These are phyloP conservation scores for Aspergillus quadrilineatus DNA, from an alignment of 2,329 filamentous ascomycete species.

Conservation along the genomic window DNA sequence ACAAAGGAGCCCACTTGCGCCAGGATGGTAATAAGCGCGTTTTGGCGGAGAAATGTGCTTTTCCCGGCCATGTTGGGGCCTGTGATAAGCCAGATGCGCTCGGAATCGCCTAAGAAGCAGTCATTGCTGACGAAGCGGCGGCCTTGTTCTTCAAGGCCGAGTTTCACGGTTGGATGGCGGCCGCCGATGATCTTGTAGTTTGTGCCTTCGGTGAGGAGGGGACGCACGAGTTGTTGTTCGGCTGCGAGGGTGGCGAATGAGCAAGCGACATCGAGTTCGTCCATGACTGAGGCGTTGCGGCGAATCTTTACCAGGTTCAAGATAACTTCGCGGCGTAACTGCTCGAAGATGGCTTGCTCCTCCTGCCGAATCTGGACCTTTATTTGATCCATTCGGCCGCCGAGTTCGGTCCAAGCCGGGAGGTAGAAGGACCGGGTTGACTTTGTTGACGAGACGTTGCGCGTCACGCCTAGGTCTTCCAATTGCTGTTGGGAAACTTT, in stretches of 20 bases:
- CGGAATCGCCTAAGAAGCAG: slow-evolving; percentile 75
- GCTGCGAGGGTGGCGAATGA: slow-evolving; percentile 78
- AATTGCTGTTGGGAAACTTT: slow-evolving; percentile 60
- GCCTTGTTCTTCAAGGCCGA: slow-evolving; percentile 74
- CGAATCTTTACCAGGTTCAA: slow-evolving; percentile 80
- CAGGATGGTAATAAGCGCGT: slow-evolving; percentile 88
- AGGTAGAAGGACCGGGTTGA: slow-evolving; percentile 82
- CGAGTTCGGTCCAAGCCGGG: slow-evolving; percentile 79
- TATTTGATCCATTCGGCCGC: slow-evolving; percentile 73
- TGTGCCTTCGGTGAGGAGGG: slow-evolving; percentile 64
- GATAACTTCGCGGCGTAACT: slow-evolving; percentile 73
- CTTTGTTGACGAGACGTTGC: slow-evolving; percentile 74
- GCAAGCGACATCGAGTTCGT: slow-evolving; percentile 87
- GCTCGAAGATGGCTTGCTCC: slow-evolving; percentile 75
- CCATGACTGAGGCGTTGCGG: slow-evolving; percentile 84
- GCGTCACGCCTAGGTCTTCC: slow-evolving; percentile 45
- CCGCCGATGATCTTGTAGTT: slow-evolving; percentile 78
- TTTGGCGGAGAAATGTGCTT: slow-evolving; percentile 92
- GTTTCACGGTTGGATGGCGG: slow-evolving; percentile 88
- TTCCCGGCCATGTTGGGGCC: slow-evolving; percentile 99
- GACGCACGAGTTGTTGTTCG: slow-evolving; percentile 72
- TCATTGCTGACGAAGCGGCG: slow-evolving; percentile 83
- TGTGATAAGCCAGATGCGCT: slow-evolving; percentile 66
- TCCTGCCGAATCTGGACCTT: slow-evolving; percentile 77
- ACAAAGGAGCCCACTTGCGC: slow-evolving; percentile 93